These are phyloP conservation scores for Leishmania guyanensis DNA, from an alignment of 208 protist genomes.

Conservation along the genomic window DNA sequence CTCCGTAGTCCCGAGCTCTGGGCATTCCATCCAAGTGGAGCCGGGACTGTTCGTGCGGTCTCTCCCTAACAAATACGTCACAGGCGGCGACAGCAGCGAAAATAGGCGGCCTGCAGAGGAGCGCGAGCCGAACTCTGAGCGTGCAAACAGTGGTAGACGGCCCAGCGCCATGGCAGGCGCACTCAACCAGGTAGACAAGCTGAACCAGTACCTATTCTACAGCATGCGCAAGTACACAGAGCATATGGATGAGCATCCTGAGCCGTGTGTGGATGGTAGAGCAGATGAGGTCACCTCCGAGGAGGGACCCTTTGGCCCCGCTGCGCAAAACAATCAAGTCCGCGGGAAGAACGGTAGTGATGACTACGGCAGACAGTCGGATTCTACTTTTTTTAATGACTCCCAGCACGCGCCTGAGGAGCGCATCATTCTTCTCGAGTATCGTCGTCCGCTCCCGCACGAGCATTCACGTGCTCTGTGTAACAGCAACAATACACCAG, in stretches of 20 bases:
- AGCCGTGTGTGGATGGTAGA: conserved; percentile 10
- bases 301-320: conserved; percentile 20
- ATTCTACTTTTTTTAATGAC: conserved; percentile 16
- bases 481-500: conserved; percentile 4
- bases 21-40: conserved; percentile 71
- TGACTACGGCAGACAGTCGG: conserved; percentile 8
- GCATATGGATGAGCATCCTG: conserved; percentile 25
- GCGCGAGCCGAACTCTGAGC: not conserved
- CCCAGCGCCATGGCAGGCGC: not conserved
- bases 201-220: conserved; percentile 33
- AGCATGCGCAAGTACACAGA: conserved; percentile 29
- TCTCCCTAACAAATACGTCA: conserved; percentile 1
- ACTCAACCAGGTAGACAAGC: conserved; percentile 11
- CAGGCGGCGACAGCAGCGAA: not conserved
- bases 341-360: not conserved
- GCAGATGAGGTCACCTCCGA: conserved; percentile 23
- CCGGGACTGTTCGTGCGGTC: conserved; percentile 63
- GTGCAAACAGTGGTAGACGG: not conserved
- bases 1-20: conserved; percentile 42
- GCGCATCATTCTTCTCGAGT: conserved; percentile 34
- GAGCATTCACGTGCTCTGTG: conserved; percentile 22
- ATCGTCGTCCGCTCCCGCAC: conserved; percentile 27
- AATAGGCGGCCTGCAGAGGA: not conserved
- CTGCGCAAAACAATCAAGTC: not conserved
- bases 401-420: conserved; percentile 7